Percentiles rank a stretch among this genome's conserved stretches.
These are phyloP conservation scores for Irpex lacteus DNA, from an alignment of 1,284 basidiomycete species.

Conservation along the genomic window DNA sequence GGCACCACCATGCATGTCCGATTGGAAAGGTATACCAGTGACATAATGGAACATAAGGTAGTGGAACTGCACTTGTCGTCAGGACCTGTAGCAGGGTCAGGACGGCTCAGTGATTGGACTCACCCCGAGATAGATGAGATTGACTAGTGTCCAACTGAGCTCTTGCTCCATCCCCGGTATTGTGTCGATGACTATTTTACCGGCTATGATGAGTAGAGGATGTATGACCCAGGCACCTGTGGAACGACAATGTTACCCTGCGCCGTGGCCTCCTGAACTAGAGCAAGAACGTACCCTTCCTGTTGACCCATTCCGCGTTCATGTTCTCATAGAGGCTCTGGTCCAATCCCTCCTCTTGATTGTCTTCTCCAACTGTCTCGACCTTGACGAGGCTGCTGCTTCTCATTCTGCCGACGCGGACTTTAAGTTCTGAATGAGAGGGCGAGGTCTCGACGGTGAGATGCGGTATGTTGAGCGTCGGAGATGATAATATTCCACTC, in stretches of 20 bases:
- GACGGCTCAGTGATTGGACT: constrained; percentile 30
- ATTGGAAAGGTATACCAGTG: constrained; percentile 95
- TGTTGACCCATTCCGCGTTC: constrained; percentile 98
- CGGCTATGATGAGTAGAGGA: constrained; percentile 86
- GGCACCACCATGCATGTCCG: constrained; percentile 83
- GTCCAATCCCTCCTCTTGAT: constrained; percentile 78
- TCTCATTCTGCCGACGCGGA: constrained; percentile 56
- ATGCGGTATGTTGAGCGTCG: constrained; percentile 25
- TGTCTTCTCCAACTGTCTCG: constrained; percentile 79
- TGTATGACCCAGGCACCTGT: constrained; percentile 98
- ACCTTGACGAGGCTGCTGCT: constrained; percentile 86
- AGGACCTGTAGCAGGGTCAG: not conserved
- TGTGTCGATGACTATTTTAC: constrained; percentile 92
- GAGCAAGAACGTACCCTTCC: constrained; percentile 70
- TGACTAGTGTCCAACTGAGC: constrained; percentile 94
- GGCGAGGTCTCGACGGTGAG: constrained; percentile 19
- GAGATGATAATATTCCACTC: constrained; percentile 24
- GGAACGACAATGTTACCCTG: not conserved
- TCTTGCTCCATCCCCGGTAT: constrained; percentile 94
- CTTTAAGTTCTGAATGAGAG: constrained; percentile 23
- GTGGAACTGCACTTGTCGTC: constrained; percentile 59
- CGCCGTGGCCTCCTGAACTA: not conserved
- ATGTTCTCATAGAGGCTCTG: constrained; percentile 83
- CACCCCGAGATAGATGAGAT: constrained; percentile 89
- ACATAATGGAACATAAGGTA: constrained; percentile 99